Evolutionary conservation across 106 monocot genomes (phyloP).

Genomic region (Dactylorhiza incarnata): DNA sequence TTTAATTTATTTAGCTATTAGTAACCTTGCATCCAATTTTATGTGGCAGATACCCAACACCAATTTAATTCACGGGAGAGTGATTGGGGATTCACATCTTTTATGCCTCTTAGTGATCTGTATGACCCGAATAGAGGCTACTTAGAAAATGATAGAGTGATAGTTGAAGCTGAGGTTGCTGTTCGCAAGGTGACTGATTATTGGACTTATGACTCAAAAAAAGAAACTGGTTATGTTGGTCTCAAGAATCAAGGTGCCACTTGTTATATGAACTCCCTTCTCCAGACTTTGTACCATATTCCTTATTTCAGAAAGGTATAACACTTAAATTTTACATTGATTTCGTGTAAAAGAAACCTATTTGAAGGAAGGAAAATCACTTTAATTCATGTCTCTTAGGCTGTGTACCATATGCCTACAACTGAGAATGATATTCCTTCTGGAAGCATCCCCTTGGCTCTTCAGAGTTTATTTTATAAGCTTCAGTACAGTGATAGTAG

Average conservation of each 20-base stretch:
- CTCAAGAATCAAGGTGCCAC: conserved; percentile 79
- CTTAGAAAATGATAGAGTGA: conserved; percentile 39
- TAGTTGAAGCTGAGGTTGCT: conserved; percentile 61
- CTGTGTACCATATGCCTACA: conserved; percentile 45
- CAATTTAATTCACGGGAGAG: conserved; percentile 66
- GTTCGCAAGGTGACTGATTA: conserved; percentile 47
- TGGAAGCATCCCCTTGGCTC: conserved; percentile 35
- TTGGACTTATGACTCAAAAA: conserved; percentile 65
- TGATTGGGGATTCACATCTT: conserved; percentile 74
- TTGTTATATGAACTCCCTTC: conserved; percentile 74
- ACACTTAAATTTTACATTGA: not conserved
- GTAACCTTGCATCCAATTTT: not conserved
- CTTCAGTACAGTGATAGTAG: conserved; percentile 61
- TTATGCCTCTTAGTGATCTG: conserved; percentile 60
- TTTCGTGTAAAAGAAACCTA: not conserved
- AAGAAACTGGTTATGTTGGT: conserved; percentile 69
- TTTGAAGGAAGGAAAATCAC: not conserved
- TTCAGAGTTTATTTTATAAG: conserved; percentile 52
- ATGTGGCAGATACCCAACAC: conserved; percentile 46
- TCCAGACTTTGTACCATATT: conserved; percentile 64
- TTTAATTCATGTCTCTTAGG: conserved; percentile 10
- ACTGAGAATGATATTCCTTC: conserved; percentile 41
- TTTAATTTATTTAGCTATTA: not conserved
- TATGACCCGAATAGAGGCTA: conserved; percentile 56
- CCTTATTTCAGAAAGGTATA: conserved; percentile 66